Conservation (phyloP, 1,139 yeast genomes). For the Diutina siamensis region DNA sequence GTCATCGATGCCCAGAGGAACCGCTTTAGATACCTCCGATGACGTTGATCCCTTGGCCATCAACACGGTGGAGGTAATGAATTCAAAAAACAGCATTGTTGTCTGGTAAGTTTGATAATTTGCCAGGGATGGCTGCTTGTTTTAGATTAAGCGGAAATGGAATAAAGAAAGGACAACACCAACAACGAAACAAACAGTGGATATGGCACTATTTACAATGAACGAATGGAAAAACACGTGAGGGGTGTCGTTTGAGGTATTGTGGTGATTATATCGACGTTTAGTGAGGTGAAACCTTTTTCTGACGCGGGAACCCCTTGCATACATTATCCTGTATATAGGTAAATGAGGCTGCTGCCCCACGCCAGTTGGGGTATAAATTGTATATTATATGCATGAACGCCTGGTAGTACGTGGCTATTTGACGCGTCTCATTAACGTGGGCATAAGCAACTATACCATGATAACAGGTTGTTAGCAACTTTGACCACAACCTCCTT, state of each 20-base stretch:
- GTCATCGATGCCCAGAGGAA: not conserved
- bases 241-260: too few relatives aligned
- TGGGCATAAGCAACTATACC: too few relatives aligned
- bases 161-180: not conserved
- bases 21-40: not conserved
- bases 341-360: not conserved
- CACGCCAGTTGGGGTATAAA: not conserved
- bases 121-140: not conserved
- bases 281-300: not conserved
- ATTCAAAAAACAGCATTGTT: slow-evolving; percentile 5
- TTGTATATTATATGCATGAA: not conserved
- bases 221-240: too few relatives aligned
- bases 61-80: slow-evolving; percentile 2
- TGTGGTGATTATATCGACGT: too few relatives aligned
- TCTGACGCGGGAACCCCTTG: not conserved
- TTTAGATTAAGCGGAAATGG: not conserved
- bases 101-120: too few relatives aligned
- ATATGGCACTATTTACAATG: too few relatives aligned
- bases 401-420: too few relatives aligned
- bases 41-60: slow-evolving; percentile 3
- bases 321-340: not conserved
- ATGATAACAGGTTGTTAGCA: too few relatives aligned
- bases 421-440: not conserved
- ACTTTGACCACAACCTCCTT: too few relatives aligned
- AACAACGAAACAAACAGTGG: too few relatives aligned